Evolutionary conservation across 225 moss, liverwort and hornwort species (phyloP), one percentile per base, ranked within the genome.

Genomic region (Neckera pumila): DNA sequence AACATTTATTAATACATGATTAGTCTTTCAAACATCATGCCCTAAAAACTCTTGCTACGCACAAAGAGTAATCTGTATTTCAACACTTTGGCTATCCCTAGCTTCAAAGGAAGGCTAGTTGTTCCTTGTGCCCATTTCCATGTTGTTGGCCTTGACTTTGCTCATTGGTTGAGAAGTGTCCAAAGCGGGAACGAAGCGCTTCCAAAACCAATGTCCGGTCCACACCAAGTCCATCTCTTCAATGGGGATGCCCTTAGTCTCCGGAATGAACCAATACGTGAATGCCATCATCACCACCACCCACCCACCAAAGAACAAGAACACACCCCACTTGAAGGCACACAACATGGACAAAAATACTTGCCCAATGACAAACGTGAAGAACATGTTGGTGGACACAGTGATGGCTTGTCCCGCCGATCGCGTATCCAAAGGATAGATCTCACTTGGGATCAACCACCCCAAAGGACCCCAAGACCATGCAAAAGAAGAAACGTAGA

Each of bases 171-270:
- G 56, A 58, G 72, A 33, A 33, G 66, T 42, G 3, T 7, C 9
- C 0, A 0, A 22, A 9, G 15, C 6, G 14, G 59, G 28, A 21
- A 71, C 63, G 26, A 87, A 83, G 6, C 70, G 56, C 49, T 89
- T 83, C 94, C 92, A 96, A 75, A 92, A 94, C 93, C 94, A 60
- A 59, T 95, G 95, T 6, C 30, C 28, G 2, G 6, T 84, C 95
- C 91, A 96, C 14, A 96, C 76, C 36, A 56, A 36, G 11, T 88
- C 82, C 92, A 96, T 95, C 34, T 93, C 93, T 62, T 93, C 94
- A 14, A 95, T 89, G 15, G 93, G 83, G 13, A 96, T 89, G 61
- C 90, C 88, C 70, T 93, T 96, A 2, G 96, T 96, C 87, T 96
- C 93, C 0, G 93, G 93, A 47, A 96, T 56, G 57, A 95, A 93